Percentiles rank a stretch among this genome's conserved stretches.
Conservation (phyloP, 2,329 filamentous ascomycete species). For the Botrytis byssoidea region DNA sequence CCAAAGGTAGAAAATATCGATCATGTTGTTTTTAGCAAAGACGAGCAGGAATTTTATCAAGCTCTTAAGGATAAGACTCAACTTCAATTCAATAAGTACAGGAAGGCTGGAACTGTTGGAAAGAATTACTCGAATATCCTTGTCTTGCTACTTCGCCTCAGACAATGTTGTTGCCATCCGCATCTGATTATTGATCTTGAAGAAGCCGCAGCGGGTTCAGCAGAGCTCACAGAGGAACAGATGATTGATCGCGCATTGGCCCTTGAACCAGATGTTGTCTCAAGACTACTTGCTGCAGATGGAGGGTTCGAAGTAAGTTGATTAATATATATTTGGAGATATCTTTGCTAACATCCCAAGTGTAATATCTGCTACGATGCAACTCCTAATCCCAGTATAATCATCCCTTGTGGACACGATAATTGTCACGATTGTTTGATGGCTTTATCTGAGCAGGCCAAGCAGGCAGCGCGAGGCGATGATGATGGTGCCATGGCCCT, state of each 20-base stretch:
- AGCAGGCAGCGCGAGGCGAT: constrained; percentile 50
- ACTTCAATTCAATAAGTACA: constrained; percentile 73
- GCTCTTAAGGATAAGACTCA: constrained; percentile 65
- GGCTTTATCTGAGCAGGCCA: constrained; percentile 61
- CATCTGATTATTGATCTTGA: constrained; percentile 67
- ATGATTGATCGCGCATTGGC: constrained; percentile 62
- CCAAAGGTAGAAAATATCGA: constrained; percentile 60
- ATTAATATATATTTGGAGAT: neutral
- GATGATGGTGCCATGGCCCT: constrained; percentile 46
- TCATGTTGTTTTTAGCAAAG: constrained; percentile 64
- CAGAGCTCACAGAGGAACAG: constrained; percentile 22
- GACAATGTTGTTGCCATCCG: constrained; percentile 78
- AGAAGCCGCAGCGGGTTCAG: constrained; percentile 30
- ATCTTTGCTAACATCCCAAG: constrained; percentile 40
- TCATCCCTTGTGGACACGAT: constrained; percentile 80
- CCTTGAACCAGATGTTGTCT: constrained; percentile 59
- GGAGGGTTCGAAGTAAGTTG: constrained; percentile 48
- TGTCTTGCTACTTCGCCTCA: constrained; percentile 74
- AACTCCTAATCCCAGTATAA: constrained; percentile 70
- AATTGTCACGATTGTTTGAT: constrained; percentile 76
- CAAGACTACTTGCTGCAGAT: constrained; percentile 54
- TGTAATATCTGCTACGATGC: constrained; percentile 82
- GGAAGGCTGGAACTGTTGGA: constrained; percentile 65
- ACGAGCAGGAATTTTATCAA: constrained; percentile 64
- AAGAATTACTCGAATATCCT: constrained; percentile 78